phyloP scores from a whole-genome alignment of 129 eudicot genomes.

The Ambrosia artemisiifolia region DNA sequence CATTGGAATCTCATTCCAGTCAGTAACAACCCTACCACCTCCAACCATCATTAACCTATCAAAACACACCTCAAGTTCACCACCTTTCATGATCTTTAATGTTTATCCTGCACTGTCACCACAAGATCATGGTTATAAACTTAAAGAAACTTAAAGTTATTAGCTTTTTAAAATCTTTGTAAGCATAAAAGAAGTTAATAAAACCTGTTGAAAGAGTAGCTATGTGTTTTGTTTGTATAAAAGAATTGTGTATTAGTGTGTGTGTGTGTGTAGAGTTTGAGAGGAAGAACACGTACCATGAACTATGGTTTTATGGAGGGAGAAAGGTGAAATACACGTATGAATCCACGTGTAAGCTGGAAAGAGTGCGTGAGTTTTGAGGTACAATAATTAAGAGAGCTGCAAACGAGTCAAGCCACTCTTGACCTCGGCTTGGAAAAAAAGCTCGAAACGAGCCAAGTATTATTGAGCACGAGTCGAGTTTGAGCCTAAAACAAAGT shows the following conservation, averaged over 20 bases:
- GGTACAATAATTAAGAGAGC: too few species aligned
- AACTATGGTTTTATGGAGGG: slow-evolving; percentile 12
- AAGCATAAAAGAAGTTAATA: not conserved
- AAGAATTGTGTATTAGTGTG: too few species aligned
- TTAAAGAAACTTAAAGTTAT: too few species aligned
- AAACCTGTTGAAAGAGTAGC: not conserved
- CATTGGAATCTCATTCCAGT: slow-evolving; percentile 90
- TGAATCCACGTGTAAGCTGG: slow-evolving; percentile 19
- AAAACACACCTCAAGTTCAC: slow-evolving; percentile 24
- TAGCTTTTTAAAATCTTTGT: too few species aligned
- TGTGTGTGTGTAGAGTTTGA: too few species aligned
- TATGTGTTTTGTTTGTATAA: too few species aligned
- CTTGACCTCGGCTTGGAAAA: too few species aligned
- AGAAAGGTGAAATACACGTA: slow-evolving; percentile 14
- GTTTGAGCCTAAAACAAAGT: too few species aligned
- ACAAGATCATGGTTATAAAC: too few species aligned
- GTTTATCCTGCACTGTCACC: not conserved
- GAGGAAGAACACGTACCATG: not conserved
- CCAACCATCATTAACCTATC: slow-evolving; percentile 13
- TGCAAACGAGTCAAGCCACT: too few species aligned
- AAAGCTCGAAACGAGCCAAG: too few species aligned
- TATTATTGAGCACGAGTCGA: too few species aligned
- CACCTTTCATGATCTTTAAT: slow-evolving; percentile 11
- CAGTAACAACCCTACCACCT: slow-evolving; percentile 31
- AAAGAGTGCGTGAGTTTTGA: not conserved